Conservation (phyloP, 352 stramenopile genomes). For the Globisporangium carolinianum region DNA sequence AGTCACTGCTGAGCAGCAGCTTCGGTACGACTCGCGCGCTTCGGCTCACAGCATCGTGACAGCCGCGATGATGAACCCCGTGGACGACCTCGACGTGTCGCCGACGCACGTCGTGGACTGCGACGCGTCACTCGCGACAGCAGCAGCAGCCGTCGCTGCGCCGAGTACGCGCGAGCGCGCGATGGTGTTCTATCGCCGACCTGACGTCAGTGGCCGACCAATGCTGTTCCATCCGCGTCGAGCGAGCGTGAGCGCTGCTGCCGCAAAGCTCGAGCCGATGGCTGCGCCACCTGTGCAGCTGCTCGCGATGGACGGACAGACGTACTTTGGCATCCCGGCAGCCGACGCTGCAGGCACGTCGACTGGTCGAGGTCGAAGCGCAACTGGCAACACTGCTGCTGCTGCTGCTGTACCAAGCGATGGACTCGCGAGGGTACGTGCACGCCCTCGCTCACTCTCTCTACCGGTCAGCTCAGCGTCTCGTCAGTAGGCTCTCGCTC, state of each 20-base stretch:
- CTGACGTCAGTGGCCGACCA: conserved; percentile 33
- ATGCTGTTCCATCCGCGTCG: conserved; percentile 12
- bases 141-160: neutral
- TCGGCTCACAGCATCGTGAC: too few relatives aligned
- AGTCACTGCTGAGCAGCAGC: too few relatives aligned
- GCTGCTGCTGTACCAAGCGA: conserved; percentile 3
- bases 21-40: too few relatives aligned
- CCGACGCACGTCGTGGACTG: conserved; percentile 2
- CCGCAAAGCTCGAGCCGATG: neutral
- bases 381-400: neutral
- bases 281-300: conserved; percentile 33
- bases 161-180: conserved; percentile 11
- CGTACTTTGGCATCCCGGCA: conserved; percentile 32
- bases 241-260: neutral
- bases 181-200: conserved; percentile 42
- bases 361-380: neutral
- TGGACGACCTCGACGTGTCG: conserved; percentile 18
- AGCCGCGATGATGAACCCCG: conserved; percentile 28
- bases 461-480: too few relatives aligned
- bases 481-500: neutral
- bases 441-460: neutral
- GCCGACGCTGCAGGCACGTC: neutral
- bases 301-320: conserved; percentile 32
- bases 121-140: neutral
- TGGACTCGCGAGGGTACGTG: conserved; percentile 16